phyloP scores from a whole-genome alignment of 2,329 filamentous ascomycete genomes.

The Dothistroma pini region DNA sequence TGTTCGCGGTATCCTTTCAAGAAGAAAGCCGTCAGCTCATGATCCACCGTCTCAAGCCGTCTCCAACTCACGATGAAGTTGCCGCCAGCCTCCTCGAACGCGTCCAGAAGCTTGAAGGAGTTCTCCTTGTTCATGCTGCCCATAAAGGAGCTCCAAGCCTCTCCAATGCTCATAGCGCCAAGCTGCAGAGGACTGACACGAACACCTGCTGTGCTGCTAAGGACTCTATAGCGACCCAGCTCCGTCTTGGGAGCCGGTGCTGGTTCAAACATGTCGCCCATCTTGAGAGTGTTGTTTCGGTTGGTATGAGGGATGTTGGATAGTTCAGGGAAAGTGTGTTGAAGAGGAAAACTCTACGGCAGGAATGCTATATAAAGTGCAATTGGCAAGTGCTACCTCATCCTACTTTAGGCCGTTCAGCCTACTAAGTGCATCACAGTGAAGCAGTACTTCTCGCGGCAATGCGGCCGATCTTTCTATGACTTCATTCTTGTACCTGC shows the following conservation, averaged over 20 bases:
- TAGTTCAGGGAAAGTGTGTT: background rate
- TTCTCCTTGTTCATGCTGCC: slow-evolving; percentile 62
- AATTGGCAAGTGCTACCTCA: background rate
- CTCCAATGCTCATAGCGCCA: slow-evolving; percentile 63
- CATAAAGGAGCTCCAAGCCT: slow-evolving; percentile 56
- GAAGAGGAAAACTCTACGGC: background rate
- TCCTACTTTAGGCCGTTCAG: background rate
- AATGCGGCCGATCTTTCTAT: background rate
- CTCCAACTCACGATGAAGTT: slow-evolving; percentile 33
- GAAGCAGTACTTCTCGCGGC: background rate
- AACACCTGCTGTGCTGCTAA: slow-evolving; percentile 50
- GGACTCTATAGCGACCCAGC: slow-evolving; percentile 51
- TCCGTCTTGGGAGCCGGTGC: slow-evolving; percentile 50
- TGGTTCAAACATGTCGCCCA: slow-evolving; percentile 30
- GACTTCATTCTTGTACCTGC: background rate
- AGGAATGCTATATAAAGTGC: background rate
- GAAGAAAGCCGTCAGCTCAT: background rate
- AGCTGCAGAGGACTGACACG: slow-evolving; percentile 48
- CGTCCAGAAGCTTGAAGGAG: slow-evolving; percentile 53
- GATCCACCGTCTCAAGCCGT: background rate
- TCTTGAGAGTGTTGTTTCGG: slow-evolving; percentile 1
- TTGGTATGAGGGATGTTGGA: background rate
- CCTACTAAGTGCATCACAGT: background rate
- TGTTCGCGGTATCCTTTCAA: slow-evolving; percentile 30
- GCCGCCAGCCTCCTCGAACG: slow-evolving; percentile 34